phyloP scores from a whole-genome alignment of 2,329 filamentous ascomycete genomes.

The Cercospora sesami region DNA sequence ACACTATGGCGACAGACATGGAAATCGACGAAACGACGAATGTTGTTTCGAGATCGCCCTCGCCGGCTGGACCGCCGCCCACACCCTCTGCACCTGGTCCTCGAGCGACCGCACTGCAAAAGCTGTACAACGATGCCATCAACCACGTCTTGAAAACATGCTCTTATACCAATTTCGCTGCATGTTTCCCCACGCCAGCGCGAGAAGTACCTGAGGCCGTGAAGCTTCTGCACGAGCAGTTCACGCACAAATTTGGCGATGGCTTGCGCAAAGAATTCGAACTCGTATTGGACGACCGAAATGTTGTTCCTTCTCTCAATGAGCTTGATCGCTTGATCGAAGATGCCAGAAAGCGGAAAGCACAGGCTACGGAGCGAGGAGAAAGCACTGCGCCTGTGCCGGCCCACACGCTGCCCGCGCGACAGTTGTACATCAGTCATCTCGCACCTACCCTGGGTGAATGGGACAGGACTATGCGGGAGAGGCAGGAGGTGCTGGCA shows the following conservation, averaged over 20 bases:
- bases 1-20: constrained; percentile 23
- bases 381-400: constrained; percentile 41
- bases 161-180: constrained; percentile 61
- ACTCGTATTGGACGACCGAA: constrained; percentile 57
- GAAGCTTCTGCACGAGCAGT: constrained; percentile 58
- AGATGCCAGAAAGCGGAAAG: constrained; percentile 58
- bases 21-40: constrained; percentile 11
- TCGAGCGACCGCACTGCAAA: constrained; percentile 60
- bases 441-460: constrained; percentile 57
- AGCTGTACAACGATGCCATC: constrained; percentile 61
- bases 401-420: constrained; percentile 60
- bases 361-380: constrained; percentile 42
- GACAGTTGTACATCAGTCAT: constrained; percentile 60
- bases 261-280: constrained; percentile 57
- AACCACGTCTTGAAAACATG: constrained; percentile 61
- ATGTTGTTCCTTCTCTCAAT: constrained; percentile 60
- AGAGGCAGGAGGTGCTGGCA: constrained; percentile 53
- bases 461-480: constrained; percentile 51
- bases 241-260: constrained; percentile 59
- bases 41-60: constrained; percentile 23
- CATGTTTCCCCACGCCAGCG: constrained; percentile 64
- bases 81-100: constrained; percentile 57
- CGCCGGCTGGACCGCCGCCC: constrained; percentile 43
- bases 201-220: constrained; percentile 57
- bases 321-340: constrained; percentile 61